Evolutionary conservation across 1,139 yeast genomes (phyloP).

Genomic region (Yamadazyma oceani): DNA sequence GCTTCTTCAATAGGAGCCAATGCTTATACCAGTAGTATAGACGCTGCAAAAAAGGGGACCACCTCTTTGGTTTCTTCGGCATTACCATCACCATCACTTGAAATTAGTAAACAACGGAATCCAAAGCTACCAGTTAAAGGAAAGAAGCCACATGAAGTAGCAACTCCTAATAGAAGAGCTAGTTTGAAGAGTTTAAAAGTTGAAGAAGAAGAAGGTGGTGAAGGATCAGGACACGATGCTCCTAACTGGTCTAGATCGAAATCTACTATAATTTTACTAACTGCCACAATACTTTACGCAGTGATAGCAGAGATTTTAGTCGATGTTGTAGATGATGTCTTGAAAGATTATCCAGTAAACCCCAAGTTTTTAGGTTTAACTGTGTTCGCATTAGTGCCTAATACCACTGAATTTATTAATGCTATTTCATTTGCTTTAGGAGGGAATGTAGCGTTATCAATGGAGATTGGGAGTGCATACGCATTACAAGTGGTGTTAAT

Average conservation of each 20-base stretch:
- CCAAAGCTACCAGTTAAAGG: slow-evolving; percentile 11
- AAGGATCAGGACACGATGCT: slow-evolving; percentile 83
- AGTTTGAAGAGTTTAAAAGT: slow-evolving; percentile 11
- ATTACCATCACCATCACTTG: slow-evolving; percentile 23
- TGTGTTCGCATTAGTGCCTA: slow-evolving; percentile 93
- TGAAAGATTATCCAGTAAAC: slow-evolving; percentile 71
- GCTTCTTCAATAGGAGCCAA: slow-evolving; percentile 5
- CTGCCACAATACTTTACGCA: slow-evolving; percentile 87
- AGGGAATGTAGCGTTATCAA: slow-evolving; percentile 91
- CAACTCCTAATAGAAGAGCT: slow-evolving; percentile 11
- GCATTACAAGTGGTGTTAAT: slow-evolving; percentile 94
- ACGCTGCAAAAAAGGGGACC: slow-evolving; percentile 5
- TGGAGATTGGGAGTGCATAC: slow-evolving; percentile 98
- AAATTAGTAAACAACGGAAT: slow-evolving; percentile 19
- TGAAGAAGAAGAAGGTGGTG: slow-evolving; percentile 26
- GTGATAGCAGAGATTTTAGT: slow-evolving; percentile 93
- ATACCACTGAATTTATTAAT: slow-evolving; percentile 93
- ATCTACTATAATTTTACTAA: slow-evolving; percentile 78
- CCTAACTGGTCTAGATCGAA: slow-evolving; percentile 94
- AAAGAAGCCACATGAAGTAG: slow-evolving; percentile 8
- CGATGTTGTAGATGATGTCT: slow-evolving; percentile 88
- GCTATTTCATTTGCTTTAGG: slow-evolving; percentile 96
- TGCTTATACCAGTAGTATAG: slow-evolving; percentile 3
- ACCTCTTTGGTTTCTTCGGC: slow-evolving; percentile 11
- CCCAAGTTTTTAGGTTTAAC: slow-evolving; percentile 93